These are phyloP conservation scores for Mucor mucedo DNA, from an alignment of 371 early-diverging fungal genomes.

Conservation along the genomic window DNA sequence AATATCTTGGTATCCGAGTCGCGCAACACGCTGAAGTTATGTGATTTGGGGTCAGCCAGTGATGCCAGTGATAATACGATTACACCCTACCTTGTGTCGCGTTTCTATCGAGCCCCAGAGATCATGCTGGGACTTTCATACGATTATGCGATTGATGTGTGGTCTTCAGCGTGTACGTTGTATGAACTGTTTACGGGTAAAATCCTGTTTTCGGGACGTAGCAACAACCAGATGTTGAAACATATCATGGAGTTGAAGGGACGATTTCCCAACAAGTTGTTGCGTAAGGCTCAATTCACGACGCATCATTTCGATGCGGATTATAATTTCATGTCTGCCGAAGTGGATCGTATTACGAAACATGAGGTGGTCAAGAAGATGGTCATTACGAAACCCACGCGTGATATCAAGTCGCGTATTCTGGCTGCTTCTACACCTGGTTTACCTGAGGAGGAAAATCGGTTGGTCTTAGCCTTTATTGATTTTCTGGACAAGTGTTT, in stretches of 20 bases:
- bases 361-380: constrained; percentile 74
- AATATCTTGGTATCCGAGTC: constrained; percentile 90
- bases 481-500: constrained; percentile 89
- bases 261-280: constrained; percentile 80
- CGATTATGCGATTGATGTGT: constrained; percentile 92
- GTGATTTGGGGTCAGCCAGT: constrained; percentile 94
- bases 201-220: constrained; percentile 92
- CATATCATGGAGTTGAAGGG: constrained; percentile 95
- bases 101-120: constrained; percentile 99
- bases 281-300: constrained; percentile 83
- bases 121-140: constrained; percentile 94
- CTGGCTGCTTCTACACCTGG: constrained; percentile 50
- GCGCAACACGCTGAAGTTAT: constrained; percentile 84
- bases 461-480: constrained; percentile 61
- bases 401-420: constrained; percentile 75
- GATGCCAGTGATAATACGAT: constrained; percentile 87
- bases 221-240: constrained; percentile 95
- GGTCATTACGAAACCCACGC: constrained; percentile 66
- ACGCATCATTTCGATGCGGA: constrained; percentile 87
- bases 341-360: constrained; percentile 73
- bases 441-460: constrained; percentile 61
- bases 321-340: constrained; percentile 66
- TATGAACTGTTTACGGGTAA: constrained; percentile 96
- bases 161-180: constrained; percentile 98
- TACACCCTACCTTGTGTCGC: constrained; percentile 94